Evolutionary conservation across 192 early-diverging fungal species (phyloP), one percentile per base, ranked within the genome.

Genomic region (Funneliformis geosporum): DNA sequence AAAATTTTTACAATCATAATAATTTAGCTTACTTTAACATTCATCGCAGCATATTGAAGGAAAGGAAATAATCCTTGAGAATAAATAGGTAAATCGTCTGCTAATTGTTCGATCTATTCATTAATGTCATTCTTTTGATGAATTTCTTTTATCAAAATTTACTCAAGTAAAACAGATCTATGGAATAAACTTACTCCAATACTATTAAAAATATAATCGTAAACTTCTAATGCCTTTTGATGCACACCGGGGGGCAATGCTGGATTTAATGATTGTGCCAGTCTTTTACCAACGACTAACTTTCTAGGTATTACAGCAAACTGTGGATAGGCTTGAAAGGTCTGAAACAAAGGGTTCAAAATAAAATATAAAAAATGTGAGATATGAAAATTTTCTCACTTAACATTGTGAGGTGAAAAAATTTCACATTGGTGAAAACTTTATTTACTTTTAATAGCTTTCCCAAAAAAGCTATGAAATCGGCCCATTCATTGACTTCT

Each of bases 251-350:
- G 91, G 0, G 97, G 97, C 42, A 98, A 82, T 40, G 95, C 96
- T 11, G 96, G 97, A 82, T 97, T 98, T 72, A 98, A 89, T 43
- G 95, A 97, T 74, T 98, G 97, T 6, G 96, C 97, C 27, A 98
- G 84, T 28, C 97, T 90, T 86, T 97, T 97, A 47, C 94, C 91
- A 10, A 98, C 91, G 6, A 93, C 86, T 21, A 94, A 87, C 79
- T 95, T 96, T 47, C 90, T 87, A n/a, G 97, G 97, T 43, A 97
- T 89, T 70, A 89, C 86, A 0, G 87, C 79, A 71, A 93, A 94
- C 80, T 92, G 88, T 2, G 77, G 44, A 82, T 95, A 93, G 5
- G 90, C 89, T 87, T 95, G 91, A 76, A 98, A 91, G 0, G 94
- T 89, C 90, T 94, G 82, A 33, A n/a, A 73, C 1, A 42, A 69